Conservation (phyloP, 2,329 filamentous ascomycete genomes). For the Trichoderma gracile region DNA sequence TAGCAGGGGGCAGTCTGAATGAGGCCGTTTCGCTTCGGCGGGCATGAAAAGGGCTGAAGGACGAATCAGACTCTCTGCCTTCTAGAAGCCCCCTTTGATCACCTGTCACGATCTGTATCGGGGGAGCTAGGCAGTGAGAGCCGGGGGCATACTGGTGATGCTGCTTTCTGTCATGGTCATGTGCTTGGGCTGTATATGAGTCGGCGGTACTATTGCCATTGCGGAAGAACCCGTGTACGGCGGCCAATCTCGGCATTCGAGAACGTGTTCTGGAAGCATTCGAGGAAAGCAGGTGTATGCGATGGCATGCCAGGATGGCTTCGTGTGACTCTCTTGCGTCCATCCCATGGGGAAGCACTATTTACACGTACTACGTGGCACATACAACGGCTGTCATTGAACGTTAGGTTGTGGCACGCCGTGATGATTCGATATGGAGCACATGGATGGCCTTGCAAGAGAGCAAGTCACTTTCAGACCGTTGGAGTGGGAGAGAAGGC, state of each 20-base stretch:
- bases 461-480: background rate
- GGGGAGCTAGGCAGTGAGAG: background rate
- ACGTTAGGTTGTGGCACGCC: background rate
- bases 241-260: constrained; percentile 9
- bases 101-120: constrained; percentile 20
- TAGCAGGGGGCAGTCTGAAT: constrained; percentile 1
- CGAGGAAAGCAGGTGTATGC: background rate
- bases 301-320: background rate
- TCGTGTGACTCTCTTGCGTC: background rate
- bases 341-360: background rate
- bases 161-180: constrained; percentile 2
- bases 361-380: background rate
- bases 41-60: background rate
- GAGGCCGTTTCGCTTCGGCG: constrained; percentile 10
- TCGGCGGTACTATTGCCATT: too few relatives aligned
- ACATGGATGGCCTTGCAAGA: background rate
- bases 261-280: background rate
- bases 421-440: too few relatives aligned
- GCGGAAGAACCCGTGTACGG: background rate
- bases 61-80: constrained; percentile 7
- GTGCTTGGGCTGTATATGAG: background rate
- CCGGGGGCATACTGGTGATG: background rate
- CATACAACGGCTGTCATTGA: background rate
- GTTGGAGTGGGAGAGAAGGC: background rate
- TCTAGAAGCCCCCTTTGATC: constrained; percentile 23